Evolutionary conservation across 164 flowering plant species (phyloP), one percentile per base, ranked within the genome.

Genomic region (Buxus sempervirens): DNA sequence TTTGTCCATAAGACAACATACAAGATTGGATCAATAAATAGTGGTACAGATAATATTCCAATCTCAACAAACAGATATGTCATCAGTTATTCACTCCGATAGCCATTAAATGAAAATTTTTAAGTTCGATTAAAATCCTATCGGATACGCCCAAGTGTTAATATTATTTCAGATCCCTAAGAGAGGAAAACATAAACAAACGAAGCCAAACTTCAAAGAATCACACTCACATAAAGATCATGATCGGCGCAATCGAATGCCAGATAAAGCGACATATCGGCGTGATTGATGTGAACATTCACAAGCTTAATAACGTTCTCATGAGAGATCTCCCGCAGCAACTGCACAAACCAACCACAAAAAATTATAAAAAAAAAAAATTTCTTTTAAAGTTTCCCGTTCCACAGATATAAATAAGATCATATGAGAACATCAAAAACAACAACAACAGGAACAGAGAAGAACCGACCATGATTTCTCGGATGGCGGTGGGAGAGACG

Each of bases 261-360:
- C 62, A 96, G 82, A 76, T 96, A 93, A 23, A 96, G 84, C 0
- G 99, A 96, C 99, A 96, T 93, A 66, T 96, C 99, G 0, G 80
- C 82, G 58, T 80, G 92, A 75, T 96, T 96, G 62, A 93, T 96
- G 77, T 96, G 99, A 62, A 96, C 99, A 65, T 93, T 96, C 70
- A 89, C 97, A 66, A 96, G 97, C 87, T 85, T 91, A 60, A 96
- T 97, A 65, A 96, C 99, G 70, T 96, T 96, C 75, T 96, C 99
- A 62, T 96, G 98, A 20, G 86, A 51, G 41, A 96, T 93, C 81
- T 96, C 99, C 67, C 96, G 80, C 25, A 96, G 90, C 77, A 95
- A 75, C 97, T 89, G 84, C 80, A 82, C 19, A 54, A 62, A 13
- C 24, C 56, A 69, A 26, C 51, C 57, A 60, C 26, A 64, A 57